Conservation (phyloP, 306 rosid genomes). For the Castanopsis chinensis region DNA sequence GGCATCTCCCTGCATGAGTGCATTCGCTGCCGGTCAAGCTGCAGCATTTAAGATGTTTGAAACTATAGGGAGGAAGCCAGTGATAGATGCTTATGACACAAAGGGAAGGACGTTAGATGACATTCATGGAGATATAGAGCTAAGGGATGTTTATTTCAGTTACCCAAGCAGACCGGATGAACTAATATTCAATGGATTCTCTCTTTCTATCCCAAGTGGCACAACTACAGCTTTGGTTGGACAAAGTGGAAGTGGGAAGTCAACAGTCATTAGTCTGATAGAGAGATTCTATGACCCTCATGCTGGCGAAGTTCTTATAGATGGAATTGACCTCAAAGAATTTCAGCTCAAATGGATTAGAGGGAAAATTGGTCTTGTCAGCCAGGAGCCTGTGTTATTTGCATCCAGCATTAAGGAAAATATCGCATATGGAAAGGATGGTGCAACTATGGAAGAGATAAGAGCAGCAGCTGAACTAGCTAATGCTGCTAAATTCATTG, state of each 20-base stretch:
- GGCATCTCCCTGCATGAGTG: slow-evolving; percentile 52
- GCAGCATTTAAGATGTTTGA: slow-evolving; percentile 63
- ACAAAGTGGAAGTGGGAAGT: slow-evolving; percentile 53
- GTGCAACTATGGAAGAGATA: slow-evolving; percentile 41
- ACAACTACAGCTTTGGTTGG: slow-evolving; percentile 56
- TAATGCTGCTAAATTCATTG: slow-evolving; percentile 42
- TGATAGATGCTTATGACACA: slow-evolving; percentile 50
- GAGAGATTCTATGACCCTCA: slow-evolving; percentile 53
- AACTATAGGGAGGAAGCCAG: slow-evolving; percentile 48
- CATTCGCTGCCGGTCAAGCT: slow-evolving; percentile 61
- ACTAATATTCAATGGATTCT: slow-evolving; percentile 39
- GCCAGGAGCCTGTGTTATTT: slow-evolving; percentile 48
- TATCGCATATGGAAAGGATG: slow-evolving; percentile 44
- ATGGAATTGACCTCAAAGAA: slow-evolving; percentile 39
- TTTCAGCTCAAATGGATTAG: slow-evolving; percentile 43
- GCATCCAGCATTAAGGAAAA: slow-evolving; percentile 46
- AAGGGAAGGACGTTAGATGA: slow-evolving; percentile 28
- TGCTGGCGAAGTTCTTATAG: slow-evolving; percentile 48
- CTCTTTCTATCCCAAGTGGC: slow-evolving; percentile 51
- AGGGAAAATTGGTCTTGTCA: slow-evolving; percentile 43
- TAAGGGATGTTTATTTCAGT: slow-evolving; percentile 25
- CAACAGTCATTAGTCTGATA: slow-evolving; percentile 41
- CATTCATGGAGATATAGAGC: slow-evolving; percentile 26
- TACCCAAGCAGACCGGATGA: slow-evolving; percentile 36
- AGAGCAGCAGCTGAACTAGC: slow-evolving; percentile 40